Evolutionary conservation across 75 land plant genomes (phyloP).

Genomic region (Sequoiadendron giganteum): DNA sequence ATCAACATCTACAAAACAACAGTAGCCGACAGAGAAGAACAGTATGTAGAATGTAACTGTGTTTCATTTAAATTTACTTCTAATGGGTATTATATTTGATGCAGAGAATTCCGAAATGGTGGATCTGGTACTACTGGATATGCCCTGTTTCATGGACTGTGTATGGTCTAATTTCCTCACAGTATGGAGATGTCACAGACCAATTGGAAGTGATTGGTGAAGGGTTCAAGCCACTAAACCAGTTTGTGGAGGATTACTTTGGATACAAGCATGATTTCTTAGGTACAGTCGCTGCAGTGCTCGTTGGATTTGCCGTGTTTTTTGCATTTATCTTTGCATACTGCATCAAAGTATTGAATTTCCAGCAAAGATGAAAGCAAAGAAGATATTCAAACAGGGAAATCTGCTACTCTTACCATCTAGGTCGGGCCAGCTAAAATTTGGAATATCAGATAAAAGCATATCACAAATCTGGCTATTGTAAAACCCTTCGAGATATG

Average conservation of each 20-base stretch:
- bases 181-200: constrained; percentile 61
- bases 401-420: too few species aligned
- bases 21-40: neutral
- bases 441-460: too few species aligned
- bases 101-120: constrained; percentile 95
- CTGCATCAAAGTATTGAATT: constrained; percentile 11
- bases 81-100: constrained; percentile 8
- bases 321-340: constrained; percentile 74
- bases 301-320: constrained; percentile 63
- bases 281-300: constrained; percentile 57
- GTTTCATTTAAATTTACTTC: too few species aligned
- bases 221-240: constrained; percentile 22
- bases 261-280: constrained; percentile 69
- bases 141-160: constrained; percentile 91
- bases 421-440: too few species aligned
- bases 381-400: neutral
- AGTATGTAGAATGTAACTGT: neutral
- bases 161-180: constrained; percentile 75
- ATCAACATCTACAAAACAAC: neutral
- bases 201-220: constrained; percentile 41
- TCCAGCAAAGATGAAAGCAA: too few species aligned
- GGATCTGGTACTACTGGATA: constrained; percentile 96
- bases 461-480: too few species aligned
- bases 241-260: constrained; percentile 46
- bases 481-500: constrained; percentile 12